Base-by-base conservation (phyloP, 139 green algal species). In the Chlorella sp. region DNA sequence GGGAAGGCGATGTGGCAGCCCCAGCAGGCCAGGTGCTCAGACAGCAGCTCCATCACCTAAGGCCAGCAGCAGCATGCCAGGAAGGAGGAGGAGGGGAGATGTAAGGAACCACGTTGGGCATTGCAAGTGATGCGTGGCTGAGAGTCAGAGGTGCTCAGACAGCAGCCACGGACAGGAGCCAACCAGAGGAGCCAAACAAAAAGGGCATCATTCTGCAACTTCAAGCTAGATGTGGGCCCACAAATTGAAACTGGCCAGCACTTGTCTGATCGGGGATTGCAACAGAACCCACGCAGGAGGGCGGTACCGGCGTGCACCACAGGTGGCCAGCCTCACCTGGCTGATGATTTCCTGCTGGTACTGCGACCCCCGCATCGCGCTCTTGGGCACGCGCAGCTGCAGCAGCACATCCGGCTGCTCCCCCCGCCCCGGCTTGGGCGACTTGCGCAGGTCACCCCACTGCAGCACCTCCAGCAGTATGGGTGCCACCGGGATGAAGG, bases 391-490 rank as follows among this genome's bases (percentile, higher is more conserved):
- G 32, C 40, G 69, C 71, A 83, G 53, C 48, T 28, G 53, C 75
- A 95, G 92, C 76, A 91, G 73, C 66, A 96, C 77, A 85, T 96
- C 93, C 0, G 91, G 92, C 53, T 81, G 71, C 71, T 91, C 36
- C 28, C 85, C 88, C 40, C 78, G 19, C 37, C 40, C 76, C 18
- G 81, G 64, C 88, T 92, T 91, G 34, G 93, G 93, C 18, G 90
- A 66, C 57, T 92, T 92, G 69, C 71, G 82, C 78, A 98, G 92
- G 71, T 95, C 95, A 2, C 88, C 82, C 95, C 95, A 98, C 68
- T 95, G 81, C 88, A 98, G 94, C 83, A 97, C 91, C 88, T 99
- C 98, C 86, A 99, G 91, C 73, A 98, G 94, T 48, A 98, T 80
- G 0, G 97, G 94, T 0, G 94, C 93, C 37, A 98, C 92, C 3